Base-by-base conservation (phyloP, 345 rosid genomes). In the Litchi chinensis region DNA sequence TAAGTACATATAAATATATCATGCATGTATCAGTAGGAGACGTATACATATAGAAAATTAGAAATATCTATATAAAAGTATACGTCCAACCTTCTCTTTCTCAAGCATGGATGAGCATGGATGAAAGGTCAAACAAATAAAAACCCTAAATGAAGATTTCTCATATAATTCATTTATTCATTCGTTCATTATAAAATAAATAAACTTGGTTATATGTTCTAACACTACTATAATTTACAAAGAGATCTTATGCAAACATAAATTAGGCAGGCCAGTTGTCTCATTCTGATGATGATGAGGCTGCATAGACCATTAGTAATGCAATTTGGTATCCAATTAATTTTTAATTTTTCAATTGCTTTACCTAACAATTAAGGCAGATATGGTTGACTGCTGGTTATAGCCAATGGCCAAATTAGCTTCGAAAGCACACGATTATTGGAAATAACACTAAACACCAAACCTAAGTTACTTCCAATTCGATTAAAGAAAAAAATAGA, bases 241-340 rank as follows among this genome's bases (percentile, higher is more conserved):
- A 21, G 5, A n/a, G 9, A 22, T 13, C 1, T 13, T 15, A 5
- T 13, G 19, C 0, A 57, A 15, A n/a, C 1, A 57, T 2, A 8
- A 10, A 24, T 10, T 39, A 12, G 41, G 70, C 24, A 44, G 71
- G 43, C 70, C 41, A 75, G 71, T 32, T 75, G 78, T 75, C 78
- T 46, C 44, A 74, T 15, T 63, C 77, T 74, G 15, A 65, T 65
- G 39, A 9, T 60, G 68, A 59, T 40, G 60, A 59, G 12, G 52
- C 71, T 68, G 22, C 18, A 68, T 15, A 9, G 67, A 26, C 2
- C 28, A 9, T 24, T 63, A 18, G 2, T 63, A 19, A 64, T 18
- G 68, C 37, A 21, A 64, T 50, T 50, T 50, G 19, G 56, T 12
- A 50, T 50, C 56, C 15, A 50, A 59, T 59, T 18, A 19, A 59